A percentile compares a stretch with the other conserved stretches of the same genome.
Evolutionary conservation across 2,329 filamentous ascomycete species (phyloP).

Genomic region (Cladophialophora immunda): DNA sequence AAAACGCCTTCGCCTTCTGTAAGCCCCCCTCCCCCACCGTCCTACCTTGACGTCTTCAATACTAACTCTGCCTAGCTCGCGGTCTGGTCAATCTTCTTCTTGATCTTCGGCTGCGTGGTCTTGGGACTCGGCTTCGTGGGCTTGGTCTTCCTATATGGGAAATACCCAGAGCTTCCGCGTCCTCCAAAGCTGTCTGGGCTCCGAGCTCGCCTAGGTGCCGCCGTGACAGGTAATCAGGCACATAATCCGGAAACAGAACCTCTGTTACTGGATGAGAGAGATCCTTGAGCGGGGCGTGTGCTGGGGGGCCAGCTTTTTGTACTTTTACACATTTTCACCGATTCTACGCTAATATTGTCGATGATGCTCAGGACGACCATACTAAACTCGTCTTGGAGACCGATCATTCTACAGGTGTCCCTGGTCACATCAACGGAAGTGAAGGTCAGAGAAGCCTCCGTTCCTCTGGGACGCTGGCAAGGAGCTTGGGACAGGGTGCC

Average conservation of each 20-base stretch:
- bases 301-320: not conserved
- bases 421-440: too few species aligned
- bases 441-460: too few species aligned
- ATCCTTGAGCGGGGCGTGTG: not conserved
- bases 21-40: conserved; percentile 7
- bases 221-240: conserved; percentile 2
- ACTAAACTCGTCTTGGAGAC: too few species aligned
- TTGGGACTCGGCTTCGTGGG: not conserved
- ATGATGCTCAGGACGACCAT: too few species aligned
- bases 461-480: too few species aligned
- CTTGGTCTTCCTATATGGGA: conserved; percentile 9
- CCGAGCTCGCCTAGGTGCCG: conserved; percentile 5
- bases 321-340: not conserved
- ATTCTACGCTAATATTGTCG: too few species aligned
- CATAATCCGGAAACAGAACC: conserved; percentile 8
- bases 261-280: not conserved
- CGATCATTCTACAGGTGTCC: too few species aligned
- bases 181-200: conserved; percentile 16
- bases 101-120: not conserved
- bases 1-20: conserved; percentile 24
- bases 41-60: not conserved
- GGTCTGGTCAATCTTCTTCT: conserved; percentile 5
- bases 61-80: conserved; percentile 1
- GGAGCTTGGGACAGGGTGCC: too few species aligned
- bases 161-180: conserved; percentile 1